These are phyloP conservation scores for Saraca asoca DNA, from an alignment of 331 rosid genomes.

Conservation along the genomic window DNA sequence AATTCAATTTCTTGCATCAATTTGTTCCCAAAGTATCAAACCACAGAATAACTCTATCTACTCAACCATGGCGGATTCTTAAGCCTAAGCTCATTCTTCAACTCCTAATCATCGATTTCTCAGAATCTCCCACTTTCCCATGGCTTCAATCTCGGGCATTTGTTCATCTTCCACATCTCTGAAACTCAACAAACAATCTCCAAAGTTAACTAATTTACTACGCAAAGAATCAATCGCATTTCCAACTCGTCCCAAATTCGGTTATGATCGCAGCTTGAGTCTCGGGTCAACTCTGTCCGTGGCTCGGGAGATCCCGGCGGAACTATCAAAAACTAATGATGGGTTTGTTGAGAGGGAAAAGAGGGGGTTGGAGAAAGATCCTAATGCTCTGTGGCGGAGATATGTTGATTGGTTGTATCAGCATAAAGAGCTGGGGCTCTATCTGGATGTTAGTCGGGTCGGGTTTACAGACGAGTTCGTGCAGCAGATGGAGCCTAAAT, in stretches of 20 bases:
- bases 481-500: conserved; percentile 71
- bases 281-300: conserved; percentile 43
- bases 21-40: not conserved
- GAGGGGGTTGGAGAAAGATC: conserved; percentile 69
- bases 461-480: conserved; percentile 87
- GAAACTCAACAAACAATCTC: conserved; percentile 42
- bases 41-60: not conserved
- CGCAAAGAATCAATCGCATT: conserved; percentile 45
- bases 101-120: conserved; percentile 22
- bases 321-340: conserved; percentile 40
- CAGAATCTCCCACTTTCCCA: conserved; percentile 14
- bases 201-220: conserved; percentile 8
- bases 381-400: conserved; percentile 66
- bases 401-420: conserved; percentile 93
- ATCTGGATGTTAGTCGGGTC: conserved; percentile 86
- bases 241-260: conserved; percentile 37
- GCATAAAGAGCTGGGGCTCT: conserved; percentile 81
- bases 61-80: not conserved
- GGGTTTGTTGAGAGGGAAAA: conserved; percentile 28
- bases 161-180: conserved; percentile 70
- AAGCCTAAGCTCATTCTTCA: not conserved
- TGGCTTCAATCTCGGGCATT: conserved; percentile 85
- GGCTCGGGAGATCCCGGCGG: conserved; percentile 65
- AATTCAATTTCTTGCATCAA: not conserved
- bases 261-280: conserved; percentile 33